phyloP scores from a whole-genome alignment of 345 rosid species.

The Anacardium occidentale region DNA sequence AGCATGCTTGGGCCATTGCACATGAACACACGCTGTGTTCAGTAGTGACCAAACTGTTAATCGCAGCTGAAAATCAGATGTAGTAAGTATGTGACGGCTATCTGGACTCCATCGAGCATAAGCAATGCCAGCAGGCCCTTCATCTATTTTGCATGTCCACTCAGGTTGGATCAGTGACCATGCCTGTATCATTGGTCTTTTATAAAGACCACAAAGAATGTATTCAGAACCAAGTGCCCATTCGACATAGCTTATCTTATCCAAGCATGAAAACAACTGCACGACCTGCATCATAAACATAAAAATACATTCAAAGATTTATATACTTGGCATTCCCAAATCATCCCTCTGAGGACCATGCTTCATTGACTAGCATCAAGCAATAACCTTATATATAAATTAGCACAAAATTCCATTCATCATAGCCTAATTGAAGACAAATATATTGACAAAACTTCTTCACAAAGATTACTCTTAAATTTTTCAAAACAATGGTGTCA shows the following conservation, averaged over 20 bases:
- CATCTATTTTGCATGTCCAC: constrained; percentile 98
- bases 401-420: neutral
- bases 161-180: constrained; percentile 92
- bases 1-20: constrained; percentile 93
- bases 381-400: neutral
- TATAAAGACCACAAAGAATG: constrained; percentile 88
- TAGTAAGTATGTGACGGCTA: constrained; percentile 90
- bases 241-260: constrained; percentile 92
- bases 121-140: constrained; percentile 94
- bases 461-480: neutral
- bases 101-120: constrained; percentile 99
- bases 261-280: constrained; percentile 95
- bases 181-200: constrained; percentile 91
- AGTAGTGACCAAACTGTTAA: constrained; percentile 89
- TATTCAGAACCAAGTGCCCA: constrained; percentile 97
- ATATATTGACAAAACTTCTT: neutral
- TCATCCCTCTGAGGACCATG: neutral
- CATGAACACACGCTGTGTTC: constrained; percentile 96
- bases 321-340: neutral
- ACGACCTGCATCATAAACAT: constrained; percentile 65
- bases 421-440: neutral
- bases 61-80: constrained; percentile 86
- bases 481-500: too few species aligned
- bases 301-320: constrained; percentile 9
- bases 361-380: neutral